Conservation (phyloP, 371 early-diverging fungal genomes). For the Sporodiniella umbellata region DNA sequence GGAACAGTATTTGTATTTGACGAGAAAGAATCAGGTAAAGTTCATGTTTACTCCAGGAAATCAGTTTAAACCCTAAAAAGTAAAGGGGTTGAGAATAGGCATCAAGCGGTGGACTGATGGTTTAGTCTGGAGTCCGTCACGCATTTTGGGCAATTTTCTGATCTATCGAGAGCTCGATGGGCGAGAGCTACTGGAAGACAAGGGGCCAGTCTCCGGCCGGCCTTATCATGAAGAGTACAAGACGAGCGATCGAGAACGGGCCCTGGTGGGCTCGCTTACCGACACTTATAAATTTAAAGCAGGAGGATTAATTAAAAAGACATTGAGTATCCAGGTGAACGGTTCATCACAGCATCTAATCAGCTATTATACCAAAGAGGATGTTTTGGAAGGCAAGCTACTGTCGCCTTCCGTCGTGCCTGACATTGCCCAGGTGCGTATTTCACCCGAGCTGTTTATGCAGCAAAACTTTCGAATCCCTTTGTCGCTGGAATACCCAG, state of each 20-base stretch:
- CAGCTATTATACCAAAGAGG: constrained; percentile 79
- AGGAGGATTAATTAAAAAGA: constrained; percentile 81
- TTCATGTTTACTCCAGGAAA: too few relatives aligned
- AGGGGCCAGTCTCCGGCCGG: not conserved
- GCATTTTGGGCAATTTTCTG: constrained; percentile 76
- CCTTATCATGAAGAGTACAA: not conserved
- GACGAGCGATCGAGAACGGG: constrained; percentile 56
- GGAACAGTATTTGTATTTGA: constrained; percentile 73
- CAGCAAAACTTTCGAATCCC: constrained; percentile 59
- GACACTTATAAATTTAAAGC: constrained; percentile 68
- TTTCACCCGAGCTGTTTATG: constrained; percentile 49
- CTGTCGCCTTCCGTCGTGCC: constrained; percentile 51
- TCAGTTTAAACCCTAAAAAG: too few relatives aligned
- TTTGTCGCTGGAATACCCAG: not conserved
- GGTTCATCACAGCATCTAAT: constrained; percentile 78
- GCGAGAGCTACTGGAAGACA: constrained; percentile 21
- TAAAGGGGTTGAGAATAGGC: constrained; percentile 35
- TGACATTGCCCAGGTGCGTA: constrained; percentile 42
- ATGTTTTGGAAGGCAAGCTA: constrained; percentile 53
- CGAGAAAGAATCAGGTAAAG: constrained; percentile 65
- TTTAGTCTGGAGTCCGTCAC: constrained; percentile 79
- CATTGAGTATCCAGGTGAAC: constrained; percentile 75
- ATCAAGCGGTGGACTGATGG: constrained; percentile 91
- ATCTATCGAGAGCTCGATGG: constrained; percentile 75
- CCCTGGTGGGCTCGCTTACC: constrained; percentile 58